phyloP scores from a whole-genome alignment of 75 land plant species.

The Selaginella moellendorffii region DNA sequence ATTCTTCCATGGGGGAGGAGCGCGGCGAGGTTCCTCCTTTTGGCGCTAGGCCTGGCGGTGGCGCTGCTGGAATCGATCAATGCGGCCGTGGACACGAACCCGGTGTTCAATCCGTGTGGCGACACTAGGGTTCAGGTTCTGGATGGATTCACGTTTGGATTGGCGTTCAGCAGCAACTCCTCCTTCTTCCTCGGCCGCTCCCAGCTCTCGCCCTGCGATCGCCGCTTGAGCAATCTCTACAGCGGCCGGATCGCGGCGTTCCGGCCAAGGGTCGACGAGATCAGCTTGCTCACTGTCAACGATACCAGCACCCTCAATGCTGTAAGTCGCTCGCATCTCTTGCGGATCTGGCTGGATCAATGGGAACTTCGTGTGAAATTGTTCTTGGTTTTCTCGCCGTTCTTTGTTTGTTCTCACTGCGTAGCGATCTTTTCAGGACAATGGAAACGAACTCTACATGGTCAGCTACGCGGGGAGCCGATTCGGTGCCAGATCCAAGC shows the following conservation, averaged over 20 bases:
- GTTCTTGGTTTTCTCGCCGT: no score
- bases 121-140: slow-evolving; percentile 35
- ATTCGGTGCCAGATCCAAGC: slow-evolving; percentile 64
- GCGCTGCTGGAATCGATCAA: no score
- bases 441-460: no score
- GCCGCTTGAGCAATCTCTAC: slow-evolving; percentile 29
- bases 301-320: slow-evolving; percentile 30
- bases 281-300: slow-evolving; percentile 66
- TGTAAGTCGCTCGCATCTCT: slow-evolving; percentile 21
- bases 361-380: no score
- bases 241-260: slow-evolving; percentile 33
- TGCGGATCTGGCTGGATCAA: no score
- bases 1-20: no score
- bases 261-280: slow-evolving; percentile 79
- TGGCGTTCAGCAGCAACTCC: slow-evolving; percentile 34
- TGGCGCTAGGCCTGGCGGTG: no score
- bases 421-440: no score
- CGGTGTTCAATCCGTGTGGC: slow-evolving; percentile 35
- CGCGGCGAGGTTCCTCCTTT: no score
- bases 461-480: slow-evolving; percentile 73
- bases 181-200: slow-evolving; percentile 27
- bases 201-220: slow-evolving; percentile 58
- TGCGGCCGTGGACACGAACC: slow-evolving; percentile 29
- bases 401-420: no score
- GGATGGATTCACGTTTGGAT: slow-evolving; percentile 65